Evolutionary conservation across 441 rosid species (phyloP).

Genomic region (Populus hybrid): DNA sequence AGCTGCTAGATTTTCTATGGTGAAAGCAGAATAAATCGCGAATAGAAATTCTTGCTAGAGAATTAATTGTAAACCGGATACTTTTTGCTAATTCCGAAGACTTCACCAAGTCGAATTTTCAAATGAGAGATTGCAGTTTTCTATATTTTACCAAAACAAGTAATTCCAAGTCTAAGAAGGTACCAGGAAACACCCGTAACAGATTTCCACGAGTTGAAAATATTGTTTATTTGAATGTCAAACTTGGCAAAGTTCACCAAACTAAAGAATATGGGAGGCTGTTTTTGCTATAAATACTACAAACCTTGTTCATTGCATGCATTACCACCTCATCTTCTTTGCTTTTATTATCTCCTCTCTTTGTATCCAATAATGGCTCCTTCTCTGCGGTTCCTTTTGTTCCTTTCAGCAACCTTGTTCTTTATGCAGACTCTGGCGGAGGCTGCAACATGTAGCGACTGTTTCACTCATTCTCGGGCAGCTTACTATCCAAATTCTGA

Average conservation of each 20-base stretch:
- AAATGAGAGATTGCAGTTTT: constrained; percentile 8
- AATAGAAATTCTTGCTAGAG: background rate
- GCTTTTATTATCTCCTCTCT: constrained; percentile 6
- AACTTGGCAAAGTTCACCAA: constrained; percentile 25
- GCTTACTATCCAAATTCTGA: constrained; percentile 53
- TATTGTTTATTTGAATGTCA: constrained; percentile 22
- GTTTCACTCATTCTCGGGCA: constrained; percentile 52
- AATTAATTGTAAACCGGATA: background rate
- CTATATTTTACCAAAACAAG: constrained; percentile 11
- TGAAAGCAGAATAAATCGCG: background rate
- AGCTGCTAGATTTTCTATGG: too few relatives aligned
- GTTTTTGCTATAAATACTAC: constrained; percentile 37
- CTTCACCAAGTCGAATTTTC: constrained; percentile 1
- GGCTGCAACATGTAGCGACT: constrained; percentile 48
- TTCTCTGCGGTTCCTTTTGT: constrained; percentile 22
- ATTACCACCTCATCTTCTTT: constrained; percentile 23
- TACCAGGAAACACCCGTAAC: constrained; percentile 17
- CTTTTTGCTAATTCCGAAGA: background rate
- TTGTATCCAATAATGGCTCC: constrained; percentile 36
- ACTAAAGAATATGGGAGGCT: constrained; percentile 2
- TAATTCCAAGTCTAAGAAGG: constrained; percentile 4
- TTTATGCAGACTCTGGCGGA: constrained; percentile 27
- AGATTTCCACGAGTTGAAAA: constrained; percentile 20
- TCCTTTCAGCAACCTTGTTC: constrained; percentile 29
- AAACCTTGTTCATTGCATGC: constrained; percentile 23